Base-by-base conservation (phyloP, 1,139 yeast species). In the Ashbya aceris region DNA sequence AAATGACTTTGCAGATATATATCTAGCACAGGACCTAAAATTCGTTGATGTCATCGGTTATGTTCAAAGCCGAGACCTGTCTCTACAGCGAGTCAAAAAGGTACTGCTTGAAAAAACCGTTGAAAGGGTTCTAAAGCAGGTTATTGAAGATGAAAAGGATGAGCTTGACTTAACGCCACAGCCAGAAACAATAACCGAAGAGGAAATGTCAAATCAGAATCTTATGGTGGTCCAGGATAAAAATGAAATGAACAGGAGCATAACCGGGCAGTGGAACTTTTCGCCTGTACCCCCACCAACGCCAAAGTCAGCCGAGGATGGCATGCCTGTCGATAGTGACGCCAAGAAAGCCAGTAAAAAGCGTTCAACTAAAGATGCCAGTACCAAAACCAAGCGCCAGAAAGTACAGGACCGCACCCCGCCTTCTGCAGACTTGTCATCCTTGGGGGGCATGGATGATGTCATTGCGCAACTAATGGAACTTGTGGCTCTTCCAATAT, bases 361-460 rank as follows among this genome's bases (percentile, higher is more conserved):
- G 56, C 66, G 49, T 49, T 66, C 23, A 64, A 41, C 68, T 45
- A 70, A 65, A 8, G 50, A 62, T 8, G 52, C 54, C 17, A 47
- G 51, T 17, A 41, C 40, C 11, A 55, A 52, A 34, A 45, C 58
- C 40, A 65, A 65, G 52, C 61, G 61, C 36, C 58, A 54, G 33
- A 65, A 67, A 54, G 55, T 63, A 43, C 65, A 65, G 52, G 85
- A 81, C 50, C 73, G 86, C 59, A 65, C 80, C 0, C 86, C 93
- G 4, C 94, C 95, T n/a, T 60, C 67, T 2, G 62, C 77, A 0
- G 74, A 79, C 6, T 66, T 91, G 27, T 70, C 84, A 5, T 77
- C 86, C 34, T 67, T 91, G 14, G 99, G 99, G 32, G 98, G 99
- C 1, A 77, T 93, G 62, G 95, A 83, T 48, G 77, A 74, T 43